These are phyloP conservation scores for Scytalidium sp. DNA, from an alignment of 2,329 filamentous ascomycete species.

Conservation along the genomic window DNA sequence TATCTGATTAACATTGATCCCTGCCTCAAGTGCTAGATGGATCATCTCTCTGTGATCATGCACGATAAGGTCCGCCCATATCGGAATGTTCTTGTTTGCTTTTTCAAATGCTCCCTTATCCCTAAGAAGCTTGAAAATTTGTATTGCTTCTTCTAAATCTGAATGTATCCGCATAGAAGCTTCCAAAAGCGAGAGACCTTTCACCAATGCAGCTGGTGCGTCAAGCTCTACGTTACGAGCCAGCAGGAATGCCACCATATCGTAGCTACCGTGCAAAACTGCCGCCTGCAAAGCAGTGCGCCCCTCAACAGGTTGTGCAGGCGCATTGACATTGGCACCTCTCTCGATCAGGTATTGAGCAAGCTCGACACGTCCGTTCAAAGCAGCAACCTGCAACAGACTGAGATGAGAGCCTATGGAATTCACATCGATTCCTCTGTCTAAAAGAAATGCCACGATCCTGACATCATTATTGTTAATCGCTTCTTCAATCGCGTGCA, in stretches of 20 bases:
- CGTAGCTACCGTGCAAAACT: neutral
- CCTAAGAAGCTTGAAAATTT: neutral
- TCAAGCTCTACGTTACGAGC: conserved; percentile 18
- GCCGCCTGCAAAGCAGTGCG: conserved; percentile 17
- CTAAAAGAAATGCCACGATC: neutral
- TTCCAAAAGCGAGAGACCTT: neutral
- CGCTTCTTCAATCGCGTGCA: neutral
- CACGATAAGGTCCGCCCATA: neutral
- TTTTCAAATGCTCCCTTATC: neutral
- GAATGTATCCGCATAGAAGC: neutral
- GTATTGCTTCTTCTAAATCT: neutral
- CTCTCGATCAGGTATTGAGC: conserved; percentile 18
- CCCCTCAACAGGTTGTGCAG: conserved; percentile 6
- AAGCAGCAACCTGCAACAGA: conserved; percentile 17
- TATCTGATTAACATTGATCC: conserved; percentile 10
- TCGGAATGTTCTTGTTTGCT: neutral
- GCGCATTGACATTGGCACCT: conserved; percentile 14
- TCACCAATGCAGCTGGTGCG: conserved; percentile 8
- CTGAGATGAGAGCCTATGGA: neutral
- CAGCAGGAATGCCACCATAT: conserved; percentile 3
- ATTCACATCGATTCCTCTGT: conserved; percentile 1
- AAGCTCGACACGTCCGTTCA: conserved; percentile 11
- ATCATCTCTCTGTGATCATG: neutral
- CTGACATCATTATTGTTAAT: neutral
- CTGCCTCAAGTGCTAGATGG: conserved; percentile 1